Percentiles rank a stretch among this genome's conserved stretches.
These are phyloP conservation scores for Phytophthora melonis DNA, from an alignment of 352 stramenopile genomes.

Conservation along the genomic window DNA sequence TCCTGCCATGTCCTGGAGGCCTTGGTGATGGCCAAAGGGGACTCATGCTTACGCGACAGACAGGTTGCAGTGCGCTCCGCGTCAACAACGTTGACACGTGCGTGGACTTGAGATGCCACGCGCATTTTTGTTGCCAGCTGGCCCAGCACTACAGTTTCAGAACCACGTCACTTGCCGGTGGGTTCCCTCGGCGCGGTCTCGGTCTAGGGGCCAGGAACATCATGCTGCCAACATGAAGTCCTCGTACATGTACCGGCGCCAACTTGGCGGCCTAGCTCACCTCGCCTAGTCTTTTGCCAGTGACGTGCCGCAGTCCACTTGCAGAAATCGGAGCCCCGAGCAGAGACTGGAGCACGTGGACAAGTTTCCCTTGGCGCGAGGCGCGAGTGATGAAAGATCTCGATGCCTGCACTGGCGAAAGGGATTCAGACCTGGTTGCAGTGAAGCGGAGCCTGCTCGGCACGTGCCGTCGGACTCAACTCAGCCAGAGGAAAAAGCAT, in stretches of 20 bases:
- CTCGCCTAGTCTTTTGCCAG: constrained; percentile 22
- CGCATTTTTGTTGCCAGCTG: constrained; percentile 7
- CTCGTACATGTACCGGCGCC: background rate
- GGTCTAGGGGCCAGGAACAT: too few species aligned
- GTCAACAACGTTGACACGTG: too few species aligned
- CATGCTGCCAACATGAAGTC: background rate
- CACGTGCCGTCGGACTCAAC: background rate
- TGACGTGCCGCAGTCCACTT: constrained; percentile 10
- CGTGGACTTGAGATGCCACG: background rate
- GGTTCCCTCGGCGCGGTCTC: constrained; percentile 12
- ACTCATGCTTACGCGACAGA: too few species aligned
- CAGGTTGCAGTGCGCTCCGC: too few species aligned
- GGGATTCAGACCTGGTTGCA: background rate
- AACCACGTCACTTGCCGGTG: background rate
- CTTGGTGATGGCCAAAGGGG: too few species aligned
- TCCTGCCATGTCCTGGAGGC: too few species aligned
- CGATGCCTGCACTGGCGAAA: constrained; percentile 1
- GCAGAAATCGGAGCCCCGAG: background rate
- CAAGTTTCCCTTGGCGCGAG: background rate
- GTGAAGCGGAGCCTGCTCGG: background rate
- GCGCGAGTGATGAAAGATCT: constrained; percentile 16
- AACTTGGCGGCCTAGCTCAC: too few species aligned
- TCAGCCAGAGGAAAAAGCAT: constrained; percentile 3
- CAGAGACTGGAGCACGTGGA: constrained; percentile 16
- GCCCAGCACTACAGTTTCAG: background rate